Conservation (phyloP, 169 alveolate genomes). For the Plasmodium gonderi region DNA sequence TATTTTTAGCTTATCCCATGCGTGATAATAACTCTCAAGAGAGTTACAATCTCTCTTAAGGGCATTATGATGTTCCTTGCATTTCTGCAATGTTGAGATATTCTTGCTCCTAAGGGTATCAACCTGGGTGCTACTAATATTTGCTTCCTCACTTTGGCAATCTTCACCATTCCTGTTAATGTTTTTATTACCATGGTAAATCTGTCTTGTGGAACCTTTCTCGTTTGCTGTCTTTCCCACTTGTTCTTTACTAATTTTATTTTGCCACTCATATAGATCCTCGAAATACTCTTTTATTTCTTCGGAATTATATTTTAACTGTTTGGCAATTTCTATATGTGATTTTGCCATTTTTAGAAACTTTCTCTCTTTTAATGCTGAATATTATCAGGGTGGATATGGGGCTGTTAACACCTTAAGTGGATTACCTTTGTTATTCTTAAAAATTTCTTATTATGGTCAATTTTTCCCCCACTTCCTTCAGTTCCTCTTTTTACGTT, state of each 20-base stretch:
- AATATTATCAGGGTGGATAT: background rate
- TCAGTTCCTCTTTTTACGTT: background rate
- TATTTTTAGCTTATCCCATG: slow-evolving; percentile 60
- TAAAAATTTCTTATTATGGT: too few relatives aligned
- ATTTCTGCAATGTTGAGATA: background rate
- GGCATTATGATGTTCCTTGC: background rate
- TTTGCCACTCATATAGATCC: slow-evolving; percentile 73
- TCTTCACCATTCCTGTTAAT: background rate
- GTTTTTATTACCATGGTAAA: background rate
- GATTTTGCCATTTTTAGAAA: slow-evolving; percentile 56
- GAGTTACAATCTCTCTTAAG: slow-evolving; percentile 60
- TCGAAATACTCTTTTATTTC: slow-evolving; percentile 70
- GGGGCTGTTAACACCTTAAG: too few relatives aligned
- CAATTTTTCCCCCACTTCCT: too few relatives aligned
- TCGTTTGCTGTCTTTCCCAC: background rate
- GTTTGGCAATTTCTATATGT: slow-evolving; percentile 72
- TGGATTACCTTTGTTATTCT: too few relatives aligned
- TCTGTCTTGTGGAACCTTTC: background rate
- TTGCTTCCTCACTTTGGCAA: background rate
- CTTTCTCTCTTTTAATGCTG: background rate
- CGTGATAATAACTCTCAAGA: slow-evolving; percentile 33
- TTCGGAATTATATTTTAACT: slow-evolving; percentile 60
- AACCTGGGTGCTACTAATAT: background rate
- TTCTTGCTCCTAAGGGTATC: background rate
- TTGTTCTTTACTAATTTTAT: slow-evolving; percentile 21